Evolutionary conservation across 1,284 basidiomycete species (phyloP).

Genomic region (Lignosus rhinocerotis): DNA sequence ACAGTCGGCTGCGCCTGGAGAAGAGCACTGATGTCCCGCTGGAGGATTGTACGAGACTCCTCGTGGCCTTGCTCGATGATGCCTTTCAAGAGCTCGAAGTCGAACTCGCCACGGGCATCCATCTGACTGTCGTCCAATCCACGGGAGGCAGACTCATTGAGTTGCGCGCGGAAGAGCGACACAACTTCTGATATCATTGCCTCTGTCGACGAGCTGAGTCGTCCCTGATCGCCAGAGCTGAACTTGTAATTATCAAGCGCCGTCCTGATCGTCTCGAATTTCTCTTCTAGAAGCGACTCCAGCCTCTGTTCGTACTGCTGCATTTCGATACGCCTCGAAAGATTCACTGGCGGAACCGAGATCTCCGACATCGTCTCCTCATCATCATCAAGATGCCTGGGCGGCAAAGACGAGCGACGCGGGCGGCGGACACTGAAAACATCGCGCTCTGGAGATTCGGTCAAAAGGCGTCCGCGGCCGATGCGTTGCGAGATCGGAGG

Average conservation of each 20-base stretch:
- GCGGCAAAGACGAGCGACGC: constrained; percentile 64
- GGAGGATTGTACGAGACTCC: constrained; percentile 56
- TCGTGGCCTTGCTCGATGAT: constrained; percentile 68
- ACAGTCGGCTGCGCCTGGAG: constrained; percentile 28
- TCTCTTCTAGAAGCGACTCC: constrained; percentile 63
- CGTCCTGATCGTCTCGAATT: constrained; percentile 50
- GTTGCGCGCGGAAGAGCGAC: constrained; percentile 63
- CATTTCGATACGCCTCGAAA: constrained; percentile 56
- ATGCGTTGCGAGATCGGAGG: constrained; percentile 64
- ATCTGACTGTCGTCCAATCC: constrained; percentile 63
- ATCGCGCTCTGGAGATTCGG: constrained; percentile 46
- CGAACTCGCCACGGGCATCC: constrained; percentile 74
- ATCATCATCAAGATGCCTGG: constrained; percentile 39
- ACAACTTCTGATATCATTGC: constrained; percentile 66
- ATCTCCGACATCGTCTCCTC: constrained; percentile 41
- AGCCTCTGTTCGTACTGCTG: constrained; percentile 61
- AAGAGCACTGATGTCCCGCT: constrained; percentile 54
- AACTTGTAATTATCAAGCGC: constrained; percentile 25
- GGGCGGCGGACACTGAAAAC: constrained; percentile 48
- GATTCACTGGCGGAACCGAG: constrained; percentile 49
- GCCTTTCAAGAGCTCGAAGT: constrained; percentile 73
- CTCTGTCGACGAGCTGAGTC: constrained; percentile 49
- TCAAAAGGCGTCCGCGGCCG: constrained; percentile 52
- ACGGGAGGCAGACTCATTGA: constrained; percentile 59
- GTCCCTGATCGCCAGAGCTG: constrained; percentile 19